Conservation (phyloP, 2,329 filamentous ascomycete genomes). For the Tolypocladium amazonense region DNA sequence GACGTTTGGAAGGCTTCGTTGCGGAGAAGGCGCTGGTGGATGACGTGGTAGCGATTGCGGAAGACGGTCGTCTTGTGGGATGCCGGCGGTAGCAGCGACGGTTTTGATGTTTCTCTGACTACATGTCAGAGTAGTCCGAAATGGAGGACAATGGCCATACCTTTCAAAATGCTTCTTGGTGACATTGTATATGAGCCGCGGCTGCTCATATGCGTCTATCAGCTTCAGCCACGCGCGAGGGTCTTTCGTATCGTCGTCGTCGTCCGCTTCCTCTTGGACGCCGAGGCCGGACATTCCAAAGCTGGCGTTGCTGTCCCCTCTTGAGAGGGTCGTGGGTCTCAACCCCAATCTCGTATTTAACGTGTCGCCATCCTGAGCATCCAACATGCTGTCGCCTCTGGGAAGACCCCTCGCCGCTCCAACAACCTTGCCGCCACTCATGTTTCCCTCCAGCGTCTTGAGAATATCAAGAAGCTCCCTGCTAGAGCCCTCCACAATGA, state of each 20-base stretch:
- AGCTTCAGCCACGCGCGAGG: slow-evolving; percentile 76
- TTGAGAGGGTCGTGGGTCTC: slow-evolving; percentile 29
- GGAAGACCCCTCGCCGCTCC: slow-evolving; percentile 38
- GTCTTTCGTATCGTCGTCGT: slow-evolving; percentile 53
- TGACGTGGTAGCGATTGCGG: slow-evolving; percentile 81
- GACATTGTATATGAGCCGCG: slow-evolving; percentile 64
- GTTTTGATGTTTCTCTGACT: slow-evolving; percentile 46
- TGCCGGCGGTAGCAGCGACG: slow-evolving; percentile 64
- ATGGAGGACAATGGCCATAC: slow-evolving; percentile 25
- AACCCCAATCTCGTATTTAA: slow-evolving; percentile 46
- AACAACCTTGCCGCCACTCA: slow-evolving; percentile 70
- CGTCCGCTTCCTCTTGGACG: slow-evolving; percentile 42
- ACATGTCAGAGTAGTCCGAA: background rate
- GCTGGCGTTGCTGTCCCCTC: slow-evolving; percentile 56
- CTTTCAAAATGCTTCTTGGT: slow-evolving; percentile 85
- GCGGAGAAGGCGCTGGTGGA: slow-evolving; percentile 82
- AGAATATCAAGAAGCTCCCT: slow-evolving; percentile 72
- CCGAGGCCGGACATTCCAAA: slow-evolving; percentile 48
- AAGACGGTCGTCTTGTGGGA: slow-evolving; percentile 78
- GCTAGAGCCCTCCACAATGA: slow-evolving; percentile 79
- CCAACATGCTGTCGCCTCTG: slow-evolving; percentile 51
- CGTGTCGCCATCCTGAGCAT: slow-evolving; percentile 40
- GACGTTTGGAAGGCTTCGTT: slow-evolving; percentile 90
- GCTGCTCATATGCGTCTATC: slow-evolving; percentile 76
- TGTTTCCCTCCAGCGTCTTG: slow-evolving; percentile 73